Base-by-base conservation (phyloP, 169 alveolate species). In the Babesia gibsoni region DNA sequence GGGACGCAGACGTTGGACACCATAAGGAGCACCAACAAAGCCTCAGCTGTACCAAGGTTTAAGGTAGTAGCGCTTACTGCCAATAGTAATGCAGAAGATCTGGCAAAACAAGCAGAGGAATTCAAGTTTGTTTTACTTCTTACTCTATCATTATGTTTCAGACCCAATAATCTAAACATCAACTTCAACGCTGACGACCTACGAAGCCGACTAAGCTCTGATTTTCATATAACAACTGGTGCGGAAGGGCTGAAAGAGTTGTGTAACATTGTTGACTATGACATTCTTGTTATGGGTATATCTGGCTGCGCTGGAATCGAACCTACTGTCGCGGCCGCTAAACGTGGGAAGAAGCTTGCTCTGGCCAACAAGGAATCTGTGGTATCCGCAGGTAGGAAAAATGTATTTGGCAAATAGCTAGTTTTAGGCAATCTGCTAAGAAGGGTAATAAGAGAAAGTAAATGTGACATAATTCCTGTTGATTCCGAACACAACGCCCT, bases 401-500 rank as follows among this genome's bases (percentile, higher is more conserved):
- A 67, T 43, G 39, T 52, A 64, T 39, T 64, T 58, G 65, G 42
- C 46, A 30, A 41, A 1, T 65, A 8, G 18, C 0, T 5, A 1
- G 16, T 5, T 20, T 29, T 20, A 68, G 81, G 88, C 30, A 23
- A 36, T 9, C 43, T 68, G 29, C 45, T 79, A 22, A 54, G 75
- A 20, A 79, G 29, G 23, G 73, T 73, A 18, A 54, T 54, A 30
- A 72, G 65, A 57, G 70, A 79, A 35, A 74, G 53, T 43, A 18
- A 70, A 6, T 39, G 64, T 23, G 73, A 72, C 18, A 64, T 91
- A 25, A 58, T 82, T 3, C 95, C 95, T 0, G 93, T 86, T 23
- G 95, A 91, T 67, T 90, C 95, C 1, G 95, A 91, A 67, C 95
- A 91, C 73, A 84, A 88, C 43, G 95, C 95, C 39, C 82, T 91